phyloP scores from a whole-genome alignment of 805 yeast genomes.

The Wickerhamiella qilinensis region DNA sequence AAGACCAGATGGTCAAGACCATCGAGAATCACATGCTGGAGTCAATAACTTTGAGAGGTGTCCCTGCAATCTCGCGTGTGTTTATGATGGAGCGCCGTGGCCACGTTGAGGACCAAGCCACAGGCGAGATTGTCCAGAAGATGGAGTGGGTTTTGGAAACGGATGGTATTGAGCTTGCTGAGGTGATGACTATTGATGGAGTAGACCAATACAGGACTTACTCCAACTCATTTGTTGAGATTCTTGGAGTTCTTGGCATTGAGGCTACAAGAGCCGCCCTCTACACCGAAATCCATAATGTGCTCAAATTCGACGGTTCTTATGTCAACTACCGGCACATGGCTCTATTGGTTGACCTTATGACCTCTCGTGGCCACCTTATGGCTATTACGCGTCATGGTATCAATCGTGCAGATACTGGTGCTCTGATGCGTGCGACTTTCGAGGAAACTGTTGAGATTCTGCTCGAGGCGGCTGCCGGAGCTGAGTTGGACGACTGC shows the following conservation, averaged over 20 bases:
- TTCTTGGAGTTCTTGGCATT: conserved; percentile 87
- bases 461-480: conserved; percentile 92
- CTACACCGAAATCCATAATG: conserved; percentile 87
- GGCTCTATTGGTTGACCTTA: conserved; percentile 93
- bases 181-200: conserved; percentile 89
- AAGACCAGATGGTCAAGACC: conserved; percentile 88
- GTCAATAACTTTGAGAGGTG: conserved; percentile 88
- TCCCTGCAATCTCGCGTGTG: conserved; percentile 79
- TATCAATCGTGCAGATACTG: conserved; percentile 95
- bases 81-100: conserved; percentile 36
- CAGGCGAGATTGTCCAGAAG: conserved; percentile 77
- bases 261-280: conserved; percentile 95
- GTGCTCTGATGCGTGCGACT: conserved; percentile 98
- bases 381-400: conserved; percentile 99
- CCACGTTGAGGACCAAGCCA: conserved; percentile 36
- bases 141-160: conserved; percentile 98
- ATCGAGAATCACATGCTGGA: conserved; percentile 95
- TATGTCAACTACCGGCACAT: conserved; percentile 96
- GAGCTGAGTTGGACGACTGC: conserved; percentile 95
- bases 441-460: conserved; percentile 99
- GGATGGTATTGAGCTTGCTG: conserved; percentile 92
- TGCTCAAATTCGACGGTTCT: conserved; percentile 98
- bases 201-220: conserved; percentile 83
- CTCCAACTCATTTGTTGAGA: conserved; percentile 93
- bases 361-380: conserved; percentile 96